A percentile compares a stretch with the other conserved stretches of the same genome.
Evolutionary conservation across 2,329 filamentous ascomycete species (phyloP).

Genomic region (Neoascochyta sp.): DNA sequence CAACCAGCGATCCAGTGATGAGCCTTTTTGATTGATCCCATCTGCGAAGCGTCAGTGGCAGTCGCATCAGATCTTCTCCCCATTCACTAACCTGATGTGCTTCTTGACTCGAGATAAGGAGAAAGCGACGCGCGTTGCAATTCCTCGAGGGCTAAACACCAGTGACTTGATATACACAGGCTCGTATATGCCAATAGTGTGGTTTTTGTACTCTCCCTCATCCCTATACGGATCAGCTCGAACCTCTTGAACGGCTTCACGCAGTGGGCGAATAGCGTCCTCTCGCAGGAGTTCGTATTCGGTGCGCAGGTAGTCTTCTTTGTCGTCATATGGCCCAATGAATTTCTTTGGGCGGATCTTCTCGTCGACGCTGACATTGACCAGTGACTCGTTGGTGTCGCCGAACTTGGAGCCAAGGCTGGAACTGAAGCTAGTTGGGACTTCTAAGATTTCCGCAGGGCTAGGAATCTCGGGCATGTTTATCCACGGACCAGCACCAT

Average conservation of each 20-base stretch:
- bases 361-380: constrained; percentile 20
- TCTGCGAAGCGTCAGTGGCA: too few species aligned
- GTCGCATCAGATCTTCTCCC: too few species aligned
- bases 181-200: constrained; percentile 38
- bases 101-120: constrained; percentile 63
- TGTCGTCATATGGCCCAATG: constrained; percentile 56
- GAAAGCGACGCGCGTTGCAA: constrained; percentile 67
- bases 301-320: constrained; percentile 63
- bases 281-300: constrained; percentile 75
- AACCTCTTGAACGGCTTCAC: constrained; percentile 58
- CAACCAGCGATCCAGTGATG: constrained; percentile 53
- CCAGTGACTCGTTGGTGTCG: too few species aligned
- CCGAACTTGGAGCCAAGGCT: too few species aligned
- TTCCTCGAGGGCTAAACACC: constrained; percentile 58
- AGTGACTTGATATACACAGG: constrained; percentile 64
- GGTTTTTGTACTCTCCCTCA: constrained; percentile 50
- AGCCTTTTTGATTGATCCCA: constrained; percentile 63
- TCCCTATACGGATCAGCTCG: constrained; percentile 21
- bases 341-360: constrained; percentile 27
- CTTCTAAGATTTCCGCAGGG: constrained; percentile 47
- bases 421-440: constrained; percentile 2
- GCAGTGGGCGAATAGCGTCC: constrained; percentile 66
- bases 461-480: constrained; percentile 54
- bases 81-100: constrained; percentile 49
- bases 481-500: constrained; percentile 25